Base-by-base conservation (phyloP, 495 filamentous ascomycete genomes). In the Talaromyces borbonicus region DNA sequence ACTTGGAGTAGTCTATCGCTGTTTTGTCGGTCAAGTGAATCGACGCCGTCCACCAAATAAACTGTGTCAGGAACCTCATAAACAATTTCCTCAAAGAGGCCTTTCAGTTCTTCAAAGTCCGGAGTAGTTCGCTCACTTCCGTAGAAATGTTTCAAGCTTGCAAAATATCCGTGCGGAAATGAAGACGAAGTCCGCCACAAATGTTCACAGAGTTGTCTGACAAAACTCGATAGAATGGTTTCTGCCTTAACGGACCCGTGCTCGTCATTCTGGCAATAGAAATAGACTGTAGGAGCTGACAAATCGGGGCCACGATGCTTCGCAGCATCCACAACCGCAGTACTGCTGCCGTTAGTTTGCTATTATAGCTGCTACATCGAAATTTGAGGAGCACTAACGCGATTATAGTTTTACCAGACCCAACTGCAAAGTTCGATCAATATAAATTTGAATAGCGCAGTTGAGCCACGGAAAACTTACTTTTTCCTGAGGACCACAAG, bases 401-500 rank as follows among this genome's bases (percentile, higher is more conserved):
- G 44, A 60, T 55, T 18, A 54, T 53, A 11, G 55, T 54, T 46
- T 60, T 60, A 2, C 57, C 55, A 1, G 52, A 60, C 30, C 55
- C 55, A 52, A 60, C 57, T 59, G 30, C 35, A 19, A 46, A 30
- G n/a, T n/a, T n/a, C 32, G n/a, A 39, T 49, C 2, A 15, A 33
- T n/a, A 51, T 50, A 18, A 43, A 26, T 48, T n/a, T n/a, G n/a
- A n/a, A 43, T 43, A 15, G 4, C 22, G 29, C 22, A 14, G 27
- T 43, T 22, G 43, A 47, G 53, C 29, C 24, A n/a, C n/a, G n/a
- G n/a, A n/a, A 29, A 16, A 25, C 46, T 46, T 58, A 58, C 52
- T 60, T 19, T 51, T 57, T 37, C 55, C 57, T 5, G 52, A 56
- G 46, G 50, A 55, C 55, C 55, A 60, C 16, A 60, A 45, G 48